Evolutionary conservation across 108 stramenopile genomes (phyloP).

Genomic region (Aurantiochytrium sp.): DNA sequence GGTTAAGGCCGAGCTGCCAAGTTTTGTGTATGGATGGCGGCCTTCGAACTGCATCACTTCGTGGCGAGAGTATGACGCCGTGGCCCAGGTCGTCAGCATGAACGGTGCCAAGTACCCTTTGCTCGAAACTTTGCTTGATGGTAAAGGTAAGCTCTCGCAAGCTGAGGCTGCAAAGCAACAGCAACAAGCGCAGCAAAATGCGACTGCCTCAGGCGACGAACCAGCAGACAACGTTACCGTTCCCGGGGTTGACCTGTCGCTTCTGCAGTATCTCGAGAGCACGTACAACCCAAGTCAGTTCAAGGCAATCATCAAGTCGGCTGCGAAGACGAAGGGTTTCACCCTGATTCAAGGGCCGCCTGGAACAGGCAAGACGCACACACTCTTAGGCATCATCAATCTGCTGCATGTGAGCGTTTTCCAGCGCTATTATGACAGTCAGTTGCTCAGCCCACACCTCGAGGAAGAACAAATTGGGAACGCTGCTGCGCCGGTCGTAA

Average conservation of each 20-base stretch:
- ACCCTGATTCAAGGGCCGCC: slow-evolving; percentile 70
- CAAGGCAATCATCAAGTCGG: slow-evolving; percentile 22
- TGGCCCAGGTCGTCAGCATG: background rate
- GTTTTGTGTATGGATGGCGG: background rate
- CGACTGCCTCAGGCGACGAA: background rate
- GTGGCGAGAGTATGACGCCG: background rate
- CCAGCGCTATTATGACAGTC: slow-evolving; percentile 38
- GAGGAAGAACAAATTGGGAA: background rate
- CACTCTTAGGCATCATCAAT: slow-evolving; percentile 80
- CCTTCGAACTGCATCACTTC: background rate
- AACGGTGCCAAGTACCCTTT: background rate
- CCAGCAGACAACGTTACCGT: background rate
- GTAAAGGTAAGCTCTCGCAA: background rate
- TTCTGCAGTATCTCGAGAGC: background rate
- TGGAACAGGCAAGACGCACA: slow-evolving; percentile 87
- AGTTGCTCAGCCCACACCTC: slow-evolving; percentile 18
- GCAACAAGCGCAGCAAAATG: background rate
- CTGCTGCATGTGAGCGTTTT: slow-evolving; percentile 62
- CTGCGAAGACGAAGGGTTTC: slow-evolving; percentile 17
- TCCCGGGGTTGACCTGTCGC: background rate
- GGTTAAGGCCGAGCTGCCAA: background rate
- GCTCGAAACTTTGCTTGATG: background rate
- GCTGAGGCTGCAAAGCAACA: background rate
- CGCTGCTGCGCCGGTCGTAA: background rate
- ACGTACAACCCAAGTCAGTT: slow-evolving; percentile 27